Evolutionary conservation across 768 basidiomycete species (phyloP).

Genomic region (Suillus brevipes): DNA sequence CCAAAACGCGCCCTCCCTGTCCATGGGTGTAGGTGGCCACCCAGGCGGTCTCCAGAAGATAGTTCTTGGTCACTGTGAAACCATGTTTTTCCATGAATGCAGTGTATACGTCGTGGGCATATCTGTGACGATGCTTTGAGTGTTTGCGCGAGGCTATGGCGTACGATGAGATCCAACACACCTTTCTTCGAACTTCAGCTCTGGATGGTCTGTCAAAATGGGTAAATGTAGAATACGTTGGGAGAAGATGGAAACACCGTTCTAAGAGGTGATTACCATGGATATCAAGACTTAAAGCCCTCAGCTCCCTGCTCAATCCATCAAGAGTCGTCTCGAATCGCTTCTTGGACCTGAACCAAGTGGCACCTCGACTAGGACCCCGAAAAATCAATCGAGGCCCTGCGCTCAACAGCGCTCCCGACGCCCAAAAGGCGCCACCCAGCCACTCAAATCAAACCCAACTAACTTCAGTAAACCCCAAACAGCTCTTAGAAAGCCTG

Average conservation of each 20-base stretch:
- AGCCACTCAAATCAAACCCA: no score
- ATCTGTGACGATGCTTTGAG: conserved; percentile 33
- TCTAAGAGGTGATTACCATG: conserved; percentile 45
- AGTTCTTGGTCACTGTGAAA: conserved; percentile 58
- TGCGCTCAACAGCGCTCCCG: no score
- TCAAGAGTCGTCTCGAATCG: conserved; percentile 57
- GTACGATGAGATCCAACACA: conserved; percentile 29
- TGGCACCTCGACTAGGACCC: no score
- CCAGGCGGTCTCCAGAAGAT: conserved; percentile 69
- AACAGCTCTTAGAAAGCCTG: no score
- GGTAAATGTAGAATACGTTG: not conserved
- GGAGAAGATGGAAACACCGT: not conserved
- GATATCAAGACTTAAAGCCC: conserved; percentile 67
- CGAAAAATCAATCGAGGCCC: no score
- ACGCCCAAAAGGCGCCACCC: no score
- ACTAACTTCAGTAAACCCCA: no score
- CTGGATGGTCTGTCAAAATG: conserved; percentile 59
- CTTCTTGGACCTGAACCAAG: no score
- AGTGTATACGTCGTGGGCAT: conserved; percentile 69
- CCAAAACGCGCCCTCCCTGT: conserved; percentile 62
- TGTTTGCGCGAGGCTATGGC: not conserved
- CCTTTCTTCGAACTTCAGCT: conserved; percentile 69
- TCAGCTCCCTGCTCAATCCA: conserved; percentile 52
- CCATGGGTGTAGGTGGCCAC: conserved; percentile 59
- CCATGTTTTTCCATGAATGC: conserved; percentile 62